These are phyloP conservation scores for Capniomyces stellatus DNA, from an alignment of 371 early-diverging fungal genomes.

Conservation along the genomic window DNA sequence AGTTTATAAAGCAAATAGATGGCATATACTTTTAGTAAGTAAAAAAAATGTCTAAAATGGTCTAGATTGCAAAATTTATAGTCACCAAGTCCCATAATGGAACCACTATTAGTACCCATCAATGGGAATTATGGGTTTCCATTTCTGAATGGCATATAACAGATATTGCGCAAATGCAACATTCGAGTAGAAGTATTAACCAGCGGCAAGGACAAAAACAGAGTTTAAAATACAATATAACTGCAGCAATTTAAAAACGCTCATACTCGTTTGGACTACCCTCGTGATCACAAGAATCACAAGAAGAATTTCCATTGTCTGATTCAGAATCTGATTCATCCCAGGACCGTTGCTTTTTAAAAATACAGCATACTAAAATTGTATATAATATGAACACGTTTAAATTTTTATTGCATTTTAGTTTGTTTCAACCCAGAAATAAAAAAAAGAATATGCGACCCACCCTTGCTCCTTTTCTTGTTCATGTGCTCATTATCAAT, in stretches of 20 bases:
- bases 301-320: slow-evolving; percentile 23
- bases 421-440: background rate
- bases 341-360: slow-evolving; percentile 45
- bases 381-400: background rate
- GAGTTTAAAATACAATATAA: background rate
- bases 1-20: too few species aligned
- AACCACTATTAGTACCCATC: too few species aligned
- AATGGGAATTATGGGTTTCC: too few species aligned
- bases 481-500: slow-evolving; percentile 74
- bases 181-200: too few species aligned
- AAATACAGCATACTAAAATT: slow-evolving; percentile 79
- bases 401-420: background rate
- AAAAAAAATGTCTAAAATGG: too few species aligned
- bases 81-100: too few species aligned
- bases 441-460: background rate
- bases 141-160: too few species aligned
- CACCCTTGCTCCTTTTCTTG: slow-evolving; percentile 61
- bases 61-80: too few species aligned
- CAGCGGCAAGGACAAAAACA: background rate
- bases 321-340: slow-evolving; percentile 47
- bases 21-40: too few species aligned
- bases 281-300: slow-evolving; percentile 18
- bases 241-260: slow-evolving; percentile 17
- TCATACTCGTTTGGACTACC: slow-evolving; percentile 47
- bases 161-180: too few species aligned